phyloP scores from a whole-genome alignment of 1,284 basidiomycete species.

The Acaromyces ingoldii region DNA sequence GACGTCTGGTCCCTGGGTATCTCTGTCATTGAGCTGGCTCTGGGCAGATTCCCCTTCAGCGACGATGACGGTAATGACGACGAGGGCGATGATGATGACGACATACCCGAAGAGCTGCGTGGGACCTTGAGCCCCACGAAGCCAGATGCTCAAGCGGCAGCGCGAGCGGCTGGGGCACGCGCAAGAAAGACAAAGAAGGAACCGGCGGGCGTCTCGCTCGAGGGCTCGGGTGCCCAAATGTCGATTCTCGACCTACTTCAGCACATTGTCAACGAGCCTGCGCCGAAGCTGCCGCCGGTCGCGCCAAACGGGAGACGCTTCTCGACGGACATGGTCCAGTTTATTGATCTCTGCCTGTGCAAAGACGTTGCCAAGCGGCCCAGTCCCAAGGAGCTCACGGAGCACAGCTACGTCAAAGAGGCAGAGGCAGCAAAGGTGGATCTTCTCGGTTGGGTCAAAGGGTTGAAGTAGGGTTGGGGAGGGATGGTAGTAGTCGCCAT shows the following conservation, averaged over 20 bases:
- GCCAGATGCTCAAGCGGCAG: constrained; percentile 12
- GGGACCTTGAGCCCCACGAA: constrained; percentile 39
- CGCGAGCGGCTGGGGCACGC: constrained; percentile 1
- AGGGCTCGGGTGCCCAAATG: constrained; percentile 89
- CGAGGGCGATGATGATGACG: constrained; percentile 15
- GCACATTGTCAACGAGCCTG: constrained; percentile 76
- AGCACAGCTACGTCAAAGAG: constrained; percentile 10
- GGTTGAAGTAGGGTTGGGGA: not conserved
- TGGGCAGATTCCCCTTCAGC: constrained; percentile 82
- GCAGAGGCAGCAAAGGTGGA: constrained; percentile 2
- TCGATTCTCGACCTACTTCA: constrained; percentile 92
- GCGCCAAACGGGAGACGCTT: constrained; percentile 19
- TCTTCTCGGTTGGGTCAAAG: constrained; percentile 4
- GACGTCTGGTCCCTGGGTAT: constrained; percentile 97
- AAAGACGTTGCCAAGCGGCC: constrained; percentile 42
- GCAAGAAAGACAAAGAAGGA: constrained; percentile 44
- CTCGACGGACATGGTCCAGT: constrained; percentile 34
- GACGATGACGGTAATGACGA: constrained; percentile 10
- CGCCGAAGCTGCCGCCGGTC: constrained; percentile 35
- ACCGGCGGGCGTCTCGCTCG: constrained; percentile 72
- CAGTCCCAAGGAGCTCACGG: constrained; percentile 43
- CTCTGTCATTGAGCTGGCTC: constrained; percentile 85
- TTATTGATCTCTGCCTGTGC: constrained; percentile 41
- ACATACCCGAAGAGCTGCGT: constrained; percentile 25
- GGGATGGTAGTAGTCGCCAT: not conserved